Conservation (phyloP, 1,284 basidiomycete species). For the Clitocybe nebularis region DNA sequence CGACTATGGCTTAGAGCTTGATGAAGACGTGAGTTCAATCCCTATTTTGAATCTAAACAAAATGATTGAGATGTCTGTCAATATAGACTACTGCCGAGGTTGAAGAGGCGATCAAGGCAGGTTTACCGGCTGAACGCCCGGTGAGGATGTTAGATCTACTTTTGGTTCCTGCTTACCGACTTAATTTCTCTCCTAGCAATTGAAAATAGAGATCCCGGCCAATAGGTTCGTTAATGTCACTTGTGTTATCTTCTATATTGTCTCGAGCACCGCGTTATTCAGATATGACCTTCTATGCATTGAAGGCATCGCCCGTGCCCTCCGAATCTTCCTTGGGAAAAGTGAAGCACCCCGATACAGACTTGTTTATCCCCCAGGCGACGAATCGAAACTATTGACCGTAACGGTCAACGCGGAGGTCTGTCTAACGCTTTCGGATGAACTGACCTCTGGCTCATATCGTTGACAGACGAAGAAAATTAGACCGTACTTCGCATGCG, state of each 20-base stretch:
- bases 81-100: slow-evolving; percentile 86
- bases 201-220: slow-evolving; percentile 98
- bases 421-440: background rate
- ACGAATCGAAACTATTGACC: slow-evolving; percentile 63
- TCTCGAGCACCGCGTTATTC: slow-evolving; percentile 17
- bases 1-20: slow-evolving; percentile 96
- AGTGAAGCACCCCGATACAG: slow-evolving; percentile 70
- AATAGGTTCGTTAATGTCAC: slow-evolving; percentile 60
- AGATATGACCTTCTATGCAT: slow-evolving; percentile 98
- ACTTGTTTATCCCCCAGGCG: slow-evolving; percentile 64
- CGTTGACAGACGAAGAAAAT: slow-evolving; percentile 69
- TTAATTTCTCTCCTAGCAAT: slow-evolving; percentile 52
- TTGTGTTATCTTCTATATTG: slow-evolving; percentile 8
- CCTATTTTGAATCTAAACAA: background rate
- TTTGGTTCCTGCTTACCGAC: background rate
- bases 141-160: slow-evolving; percentile 37
- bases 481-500: slow-evolving; percentile 89
- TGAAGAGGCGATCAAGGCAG: slow-evolving; percentile 76
- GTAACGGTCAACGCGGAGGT: slow-evolving; percentile 71
- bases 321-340: slow-evolving; percentile 83
- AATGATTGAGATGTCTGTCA: slow-evolving; percentile 4
- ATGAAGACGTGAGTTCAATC: slow-evolving; percentile 82
- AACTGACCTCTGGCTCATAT: background rate
- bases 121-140: slow-evolving; percentile 77
- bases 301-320: slow-evolving; percentile 89